A percentile compares a stretch with the other conserved stretches of the same genome.
These are phyloP conservation scores for Fusarium sp. DNA, from an alignment of 2,329 filamentous ascomycete species.

Conservation along the genomic window DNA sequence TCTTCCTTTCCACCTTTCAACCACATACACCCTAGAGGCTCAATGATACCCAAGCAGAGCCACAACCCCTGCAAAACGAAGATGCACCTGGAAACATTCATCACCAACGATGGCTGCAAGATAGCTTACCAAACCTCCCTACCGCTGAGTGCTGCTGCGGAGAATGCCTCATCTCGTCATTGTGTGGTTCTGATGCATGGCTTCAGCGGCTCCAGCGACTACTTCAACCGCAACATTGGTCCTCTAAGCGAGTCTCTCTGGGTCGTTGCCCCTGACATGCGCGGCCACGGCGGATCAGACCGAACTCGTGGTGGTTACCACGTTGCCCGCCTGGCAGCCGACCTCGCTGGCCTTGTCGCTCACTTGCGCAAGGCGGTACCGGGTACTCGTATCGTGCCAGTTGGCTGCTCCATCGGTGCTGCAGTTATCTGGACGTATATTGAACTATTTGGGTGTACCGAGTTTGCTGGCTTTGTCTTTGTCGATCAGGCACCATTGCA, in stretches of 20 bases:
- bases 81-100: conserved; percentile 35
- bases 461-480: conserved; percentile 43
- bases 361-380: conserved; percentile 35
- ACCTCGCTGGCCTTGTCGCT: conserved; percentile 33
- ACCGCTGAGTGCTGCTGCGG: conserved; percentile 19
- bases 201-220: conserved; percentile 44
- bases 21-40: background rate
- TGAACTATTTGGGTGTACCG: conserved; percentile 39
- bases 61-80: background rate
- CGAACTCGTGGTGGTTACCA: conserved; percentile 40
- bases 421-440: conserved; percentile 44
- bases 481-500: conserved; percentile 43
- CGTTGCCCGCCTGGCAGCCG: conserved; percentile 40
- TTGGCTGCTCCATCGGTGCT: conserved; percentile 43
- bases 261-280: conserved; percentile 43
- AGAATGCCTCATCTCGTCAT: conserved; percentile 8
- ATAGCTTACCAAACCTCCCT: conserved; percentile 40
- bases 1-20: background rate
- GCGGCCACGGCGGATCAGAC: conserved; percentile 40
- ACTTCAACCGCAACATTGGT: conserved; percentile 37
- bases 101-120: conserved; percentile 39
- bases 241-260: conserved; percentile 34
- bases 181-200: conserved; percentile 43
- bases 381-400: conserved; percentile 34
- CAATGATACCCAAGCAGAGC: background rate